Evolutionary conservation across 225 moss, liverwort and hornwort genomes (phyloP).

Genomic region (Neckera pumila): DNA sequence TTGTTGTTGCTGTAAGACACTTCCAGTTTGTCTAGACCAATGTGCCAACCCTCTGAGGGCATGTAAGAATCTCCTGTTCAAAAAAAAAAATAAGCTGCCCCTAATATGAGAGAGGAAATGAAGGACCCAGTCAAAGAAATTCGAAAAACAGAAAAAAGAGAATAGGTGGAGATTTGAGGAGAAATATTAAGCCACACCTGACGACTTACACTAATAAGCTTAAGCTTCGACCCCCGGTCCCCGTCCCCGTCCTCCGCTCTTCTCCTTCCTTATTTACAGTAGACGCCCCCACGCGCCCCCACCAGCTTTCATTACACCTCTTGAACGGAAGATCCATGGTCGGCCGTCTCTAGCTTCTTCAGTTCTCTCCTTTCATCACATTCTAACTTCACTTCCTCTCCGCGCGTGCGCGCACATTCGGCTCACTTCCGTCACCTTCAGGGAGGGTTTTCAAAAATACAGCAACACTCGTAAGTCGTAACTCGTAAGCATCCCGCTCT

Average conservation of each 20-base stretch:
- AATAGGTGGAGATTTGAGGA: neutral
- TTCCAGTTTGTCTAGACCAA: no score
- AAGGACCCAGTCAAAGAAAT: neutral
- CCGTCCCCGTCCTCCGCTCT: no score
- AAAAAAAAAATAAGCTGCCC: no score
- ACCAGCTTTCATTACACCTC: neutral
- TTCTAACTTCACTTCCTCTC: neutral
- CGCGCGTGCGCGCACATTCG: no score
- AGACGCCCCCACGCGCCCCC: neutral
- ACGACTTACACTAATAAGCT: neutral
- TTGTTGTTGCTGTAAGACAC: no score
- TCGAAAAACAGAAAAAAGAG: neutral
- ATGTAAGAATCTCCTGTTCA: no score
- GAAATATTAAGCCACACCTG: neutral
- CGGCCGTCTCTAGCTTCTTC: neutral
- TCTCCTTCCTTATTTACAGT: neutral
- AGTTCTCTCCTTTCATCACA: neutral
- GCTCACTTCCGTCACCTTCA: neutral
- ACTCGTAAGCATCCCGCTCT: neutral
- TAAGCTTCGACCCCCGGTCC: no score
- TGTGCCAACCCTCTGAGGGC: no score
- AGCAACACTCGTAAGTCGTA: neutral
- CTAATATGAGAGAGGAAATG: no score
- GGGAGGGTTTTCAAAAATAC: neutral
- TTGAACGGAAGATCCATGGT: neutral